These are phyloP conservation scores for Amniculicola lignicola DNA, from an alignment of 495 filamentous ascomycete species.

Conservation along the genomic window DNA sequence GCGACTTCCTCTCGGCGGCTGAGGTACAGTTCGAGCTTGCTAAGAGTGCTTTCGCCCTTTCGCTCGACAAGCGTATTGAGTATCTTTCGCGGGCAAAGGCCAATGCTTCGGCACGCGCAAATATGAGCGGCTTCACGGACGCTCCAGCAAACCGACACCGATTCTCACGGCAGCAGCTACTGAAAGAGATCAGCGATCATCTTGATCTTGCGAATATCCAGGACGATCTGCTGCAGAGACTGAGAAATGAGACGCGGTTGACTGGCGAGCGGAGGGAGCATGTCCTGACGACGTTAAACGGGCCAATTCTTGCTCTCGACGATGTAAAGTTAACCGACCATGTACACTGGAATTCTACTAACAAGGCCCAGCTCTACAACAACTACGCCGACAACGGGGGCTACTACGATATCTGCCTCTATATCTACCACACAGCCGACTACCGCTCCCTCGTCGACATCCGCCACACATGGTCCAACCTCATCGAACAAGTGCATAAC, in stretches of 20 bases:
- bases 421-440: slow-evolving; percentile 85
- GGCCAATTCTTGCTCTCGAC: slow-evolving; percentile 66
- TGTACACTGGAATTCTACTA: no score
- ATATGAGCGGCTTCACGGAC: slow-evolving; percentile 61
- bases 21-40: slow-evolving; percentile 80
- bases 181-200: slow-evolving; percentile 77
- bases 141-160: slow-evolving; percentile 39
- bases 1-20: slow-evolving; percentile 79
- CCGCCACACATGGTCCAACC: slow-evolving; percentile 73
- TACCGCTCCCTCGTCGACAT: slow-evolving; percentile 82
- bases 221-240: slow-evolving; percentile 78
- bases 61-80: slow-evolving; percentile 75
- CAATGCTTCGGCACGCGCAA: slow-evolving; percentile 75
- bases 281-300: slow-evolving; percentile 66
- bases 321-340: slow-evolving; percentile 72
- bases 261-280: slow-evolving; percentile 54
- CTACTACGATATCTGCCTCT: slow-evolving; percentile 88
- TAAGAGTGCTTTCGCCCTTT: slow-evolving; percentile 70
- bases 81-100: slow-evolving; percentile 84
- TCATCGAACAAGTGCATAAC: slow-evolving; percentile 68
- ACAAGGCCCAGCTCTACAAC: slow-evolving; percentile 71
- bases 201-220: slow-evolving; percentile 94
- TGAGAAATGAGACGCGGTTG: slow-evolving; percentile 71
- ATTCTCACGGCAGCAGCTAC: slow-evolving; percentile 70
- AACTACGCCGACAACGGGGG: slow-evolving; percentile 78